Evolutionary conservation across 2,329 filamentous ascomycete species (phyloP), one percentile per base, ranked within the genome.

Genomic region (Sclerotinia nivalis): DNA sequence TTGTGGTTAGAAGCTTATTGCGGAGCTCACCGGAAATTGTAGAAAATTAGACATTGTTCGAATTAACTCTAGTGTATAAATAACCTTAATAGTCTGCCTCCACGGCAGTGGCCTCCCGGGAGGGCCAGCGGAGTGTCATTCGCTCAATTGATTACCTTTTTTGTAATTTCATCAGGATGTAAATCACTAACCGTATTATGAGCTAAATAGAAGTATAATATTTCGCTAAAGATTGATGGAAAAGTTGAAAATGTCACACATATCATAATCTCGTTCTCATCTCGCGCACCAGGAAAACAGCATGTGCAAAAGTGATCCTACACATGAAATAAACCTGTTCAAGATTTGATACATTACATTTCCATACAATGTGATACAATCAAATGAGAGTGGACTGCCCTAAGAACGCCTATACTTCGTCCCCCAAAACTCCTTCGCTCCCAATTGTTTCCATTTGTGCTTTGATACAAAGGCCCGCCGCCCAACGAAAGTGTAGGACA

Each of bases 381-480:
- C 59, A 58, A 61, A 65, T 69, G 37, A 55, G 67, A 69, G 67
- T 69, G 67, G 67, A 69, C 59, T 65, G 50, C 50, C 67, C 40
- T 20, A 37, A 64, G 56, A 65, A 60, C 61, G 49, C 67, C 43
- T 12, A n/a, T 18, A 6, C 2, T n/a, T 55, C 25, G 37, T 31
- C 59, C 58, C 72, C 72, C 74, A 68, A 73, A 67, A 77, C 75
- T 75, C 75, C 75, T 43, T 72, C 74, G 75, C 75, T 77, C 73
- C 73, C 72, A 71, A 64, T 70, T 72, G 52, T 70, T 66, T 69
- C 72, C 73, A 49, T 43, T 34, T 61, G 50, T 69, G 34, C 25
- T 65, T 65, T 65, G 5, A 71, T 76, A 76, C 75, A 74, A 69
- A 72, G 69, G 68, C 55, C 58, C 47, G 49, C 22, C 59, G 64